phyloP scores from a whole-genome alignment of 163 green algal genomes.

The Chlorella variabilis region DNA sequence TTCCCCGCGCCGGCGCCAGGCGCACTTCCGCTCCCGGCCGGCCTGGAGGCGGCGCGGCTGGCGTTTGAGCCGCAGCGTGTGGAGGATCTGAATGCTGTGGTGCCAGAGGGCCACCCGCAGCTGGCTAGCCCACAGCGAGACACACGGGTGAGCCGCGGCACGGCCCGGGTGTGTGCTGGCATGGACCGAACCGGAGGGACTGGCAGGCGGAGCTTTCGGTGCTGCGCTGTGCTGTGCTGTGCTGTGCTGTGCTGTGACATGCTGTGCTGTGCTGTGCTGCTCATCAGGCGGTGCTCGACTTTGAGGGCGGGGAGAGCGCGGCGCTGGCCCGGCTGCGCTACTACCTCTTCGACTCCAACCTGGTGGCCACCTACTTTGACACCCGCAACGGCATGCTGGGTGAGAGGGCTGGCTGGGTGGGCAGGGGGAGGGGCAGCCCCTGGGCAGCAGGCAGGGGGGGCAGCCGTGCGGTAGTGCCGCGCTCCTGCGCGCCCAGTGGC shows the following conservation, averaged over 20 bases:
- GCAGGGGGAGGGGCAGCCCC: no score
- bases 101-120: conserved; percentile 23
- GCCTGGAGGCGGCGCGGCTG: conserved; percentile 16
- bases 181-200: no score
- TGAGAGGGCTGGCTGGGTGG: not conserved
- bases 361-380: conserved; percentile 87
- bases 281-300: conserved; percentile 60
- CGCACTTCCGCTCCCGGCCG: conserved; percentile 71
- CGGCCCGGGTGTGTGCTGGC: no score
- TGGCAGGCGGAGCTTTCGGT: not conserved
- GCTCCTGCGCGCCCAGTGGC: no score
- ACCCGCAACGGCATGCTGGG: conserved; percentile 66
- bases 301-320: conserved; percentile 87
- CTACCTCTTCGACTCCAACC: conserved; percentile 93
- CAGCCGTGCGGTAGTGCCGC: no score
- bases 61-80: conserved; percentile 40
- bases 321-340: conserved; percentile 89
- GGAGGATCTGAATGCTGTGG: conserved; percentile 51
- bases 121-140: conserved; percentile 22
- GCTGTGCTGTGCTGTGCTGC: no score
- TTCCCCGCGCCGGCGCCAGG: conserved; percentile 66
- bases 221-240: not conserved
- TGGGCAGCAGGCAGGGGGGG: not conserved
- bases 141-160: not conserved
- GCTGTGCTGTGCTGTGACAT: no score